Evolutionary conservation across 73 alveolate genomes (phyloP), one percentile per base, ranked within the genome.

Genomic region (Uronychia binucleata): DNA sequence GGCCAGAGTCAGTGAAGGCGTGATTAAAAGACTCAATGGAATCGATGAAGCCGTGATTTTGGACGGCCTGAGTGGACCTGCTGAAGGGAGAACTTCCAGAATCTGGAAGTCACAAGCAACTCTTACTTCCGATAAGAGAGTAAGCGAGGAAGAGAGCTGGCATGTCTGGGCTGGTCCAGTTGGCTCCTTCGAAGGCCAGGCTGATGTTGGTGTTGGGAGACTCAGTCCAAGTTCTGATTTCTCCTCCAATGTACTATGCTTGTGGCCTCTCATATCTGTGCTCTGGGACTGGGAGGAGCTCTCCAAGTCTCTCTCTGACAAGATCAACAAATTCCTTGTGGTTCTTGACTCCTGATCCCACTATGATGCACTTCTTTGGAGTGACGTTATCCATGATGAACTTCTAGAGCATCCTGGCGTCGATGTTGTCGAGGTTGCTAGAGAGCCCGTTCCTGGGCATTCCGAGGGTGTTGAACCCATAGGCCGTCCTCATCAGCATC

Each of bases 241-340:
- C 96, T 30, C 96, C 96, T 58, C 96, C 96, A 0, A 81, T 57
- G 74, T 91, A 91, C 74, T 77, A 57, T 0, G 94, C 67, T 1
- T 35, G 57, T 0, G 75, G 78, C 58, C 94, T 81, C 29, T 57
- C 57, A 35, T 59, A 58, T 30, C 5, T 74, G 26, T 74, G 86
- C 29, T 57, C 94, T 75, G 79, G 77, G 74, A 74, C 85, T n/a
- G 84, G 83, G 30, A 88, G 92, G 74, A 82, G 28, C 27, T 33
- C 80, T 34, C 84, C 83, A 26, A 83, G 75, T 33, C 82, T 88
- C 30, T 82, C 92, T 34, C 57, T 80, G 32, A 91, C 96, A 57
- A 87, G 35, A 34, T 82, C 46, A 29, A 91, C 96, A 57, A 91
- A 91, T 34, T 91, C 96, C 0, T 78, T 86, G 77, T 88, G 94